Conservation (phyloP, 371 early-diverging fungal genomes). For the Saksenaea oblongispora region DNA sequence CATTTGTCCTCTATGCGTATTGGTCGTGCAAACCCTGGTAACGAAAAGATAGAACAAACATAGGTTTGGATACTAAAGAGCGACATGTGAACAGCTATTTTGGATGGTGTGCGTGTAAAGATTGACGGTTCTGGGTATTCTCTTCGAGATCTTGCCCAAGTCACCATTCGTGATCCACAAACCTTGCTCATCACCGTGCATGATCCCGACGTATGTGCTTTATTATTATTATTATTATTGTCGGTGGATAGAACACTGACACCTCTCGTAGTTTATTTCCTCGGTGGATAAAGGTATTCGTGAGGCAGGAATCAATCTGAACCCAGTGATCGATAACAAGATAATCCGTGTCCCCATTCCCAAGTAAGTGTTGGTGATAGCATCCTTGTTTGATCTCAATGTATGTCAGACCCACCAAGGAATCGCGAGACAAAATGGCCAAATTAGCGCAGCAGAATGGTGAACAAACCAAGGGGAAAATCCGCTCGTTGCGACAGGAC, state of each 20-base stretch:
- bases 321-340: constrained; percentile 76
- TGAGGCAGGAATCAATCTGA: constrained; percentile 78
- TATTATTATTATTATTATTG: too few relatives aligned
- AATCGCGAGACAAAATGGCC: constrained; percentile 73
- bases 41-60: not conserved
- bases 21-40: constrained; percentile 80
- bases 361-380: constrained; percentile 68
- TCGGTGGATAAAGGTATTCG: constrained; percentile 85
- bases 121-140: constrained; percentile 59
- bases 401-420: constrained; percentile 73
- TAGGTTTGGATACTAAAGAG: not conserved
- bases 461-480: constrained; percentile 70
- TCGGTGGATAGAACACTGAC: not conserved
- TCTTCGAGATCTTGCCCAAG: constrained; percentile 75
- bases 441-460: constrained; percentile 68
- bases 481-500: constrained; percentile 72
- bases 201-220: constrained; percentile 66
- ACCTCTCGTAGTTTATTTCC: constrained; percentile 51
- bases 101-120: constrained; percentile 74
- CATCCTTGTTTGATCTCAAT: too few relatives aligned
- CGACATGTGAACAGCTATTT: constrained; percentile 41
- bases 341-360: constrained; percentile 84
- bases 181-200: constrained; percentile 80
- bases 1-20: constrained; percentile 70
- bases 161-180: constrained; percentile 86